A percentile compares a stretch with the other conserved stretches of the same genome.
phyloP scores from a whole-genome alignment of 83 land plant species.

The Diphasiastrum complanatum region DNA sequence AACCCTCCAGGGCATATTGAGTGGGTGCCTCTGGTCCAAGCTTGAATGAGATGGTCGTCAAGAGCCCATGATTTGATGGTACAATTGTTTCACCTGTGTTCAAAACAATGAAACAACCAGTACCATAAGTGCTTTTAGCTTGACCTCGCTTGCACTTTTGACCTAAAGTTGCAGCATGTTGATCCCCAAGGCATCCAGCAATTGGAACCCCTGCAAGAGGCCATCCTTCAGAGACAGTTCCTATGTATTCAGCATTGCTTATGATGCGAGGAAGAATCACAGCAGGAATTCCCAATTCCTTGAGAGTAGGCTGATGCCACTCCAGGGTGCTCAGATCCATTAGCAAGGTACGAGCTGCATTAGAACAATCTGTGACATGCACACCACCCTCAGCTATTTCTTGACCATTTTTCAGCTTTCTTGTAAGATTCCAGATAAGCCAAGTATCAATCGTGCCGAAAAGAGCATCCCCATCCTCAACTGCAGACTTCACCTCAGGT shows the following conservation, averaged over 20 bases:
- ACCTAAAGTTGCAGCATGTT: slow-evolving; percentile 94
- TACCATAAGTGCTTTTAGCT: slow-evolving; percentile 97
- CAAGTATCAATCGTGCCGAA: slow-evolving; percentile 94
- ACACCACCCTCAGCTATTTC: slow-evolving; percentile 24
- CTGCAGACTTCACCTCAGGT: slow-evolving; percentile 59
- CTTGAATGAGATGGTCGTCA: slow-evolving; percentile 77
- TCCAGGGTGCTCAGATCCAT: slow-evolving; percentile 76
- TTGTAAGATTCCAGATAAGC: slow-evolving; percentile 94
- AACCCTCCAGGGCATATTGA: slow-evolving; percentile 87
- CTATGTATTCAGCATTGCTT: slow-evolving; percentile 80
- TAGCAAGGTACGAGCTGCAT: slow-evolving; percentile 91
- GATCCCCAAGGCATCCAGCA: slow-evolving; percentile 93
- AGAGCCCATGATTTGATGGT: slow-evolving; percentile 68
- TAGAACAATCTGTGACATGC: slow-evolving; percentile 95
- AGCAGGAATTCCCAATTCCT: slow-evolving; percentile 53
- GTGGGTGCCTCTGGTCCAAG: slow-evolving; percentile 76
- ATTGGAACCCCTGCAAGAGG: slow-evolving; percentile 65
- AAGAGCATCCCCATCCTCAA: slow-evolving; percentile 67
- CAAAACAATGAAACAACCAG: slow-evolving; percentile 87
- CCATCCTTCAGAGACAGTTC: slow-evolving; percentile 65
- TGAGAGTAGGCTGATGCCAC: slow-evolving; percentile 66
- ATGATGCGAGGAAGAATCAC: slow-evolving; percentile 67
- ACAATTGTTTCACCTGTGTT: slow-evolving; percentile 73
- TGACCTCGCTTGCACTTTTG: slow-evolving; percentile 78
- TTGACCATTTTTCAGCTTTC: slow-evolving; percentile 23